Percentiles rank a stretch among this genome's conserved stretches.
These are phyloP conservation scores for Annulohypoxylon stygium DNA, from an alignment of 495 filamentous ascomycete species.

Conservation along the genomic window DNA sequence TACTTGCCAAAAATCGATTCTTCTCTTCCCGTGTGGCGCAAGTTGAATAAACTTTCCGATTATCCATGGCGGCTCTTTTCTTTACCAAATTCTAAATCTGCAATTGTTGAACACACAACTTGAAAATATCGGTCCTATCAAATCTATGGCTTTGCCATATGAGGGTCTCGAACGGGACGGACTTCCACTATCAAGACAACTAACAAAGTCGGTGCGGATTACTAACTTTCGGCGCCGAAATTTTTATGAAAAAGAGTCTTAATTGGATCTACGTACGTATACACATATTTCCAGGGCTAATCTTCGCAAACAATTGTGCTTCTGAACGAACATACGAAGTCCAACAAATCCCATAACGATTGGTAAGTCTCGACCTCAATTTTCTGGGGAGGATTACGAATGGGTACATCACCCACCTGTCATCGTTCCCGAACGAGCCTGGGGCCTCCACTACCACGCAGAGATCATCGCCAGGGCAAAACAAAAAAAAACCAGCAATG, in stretches of 20 bases:
- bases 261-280: constrained; percentile 21
- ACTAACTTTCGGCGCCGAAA: constrained; percentile 29
- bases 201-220: not conserved
- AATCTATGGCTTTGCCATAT: not conserved
- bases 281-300: not conserved
- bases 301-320: not conserved
- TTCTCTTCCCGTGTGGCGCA: not conserved
- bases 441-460: constrained; percentile 41
- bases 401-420: constrained; percentile 37
- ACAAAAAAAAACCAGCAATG: not conserved
- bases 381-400: constrained; percentile 37
- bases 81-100: not conserved
- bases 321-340: not conserved
- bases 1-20: constrained; percentile 5
- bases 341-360: too few species aligned
- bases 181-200: constrained; percentile 4
- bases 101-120: not conserved
- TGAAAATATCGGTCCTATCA: not conserved
- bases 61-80: constrained; percentile 2
- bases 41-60: constrained; percentile 9
- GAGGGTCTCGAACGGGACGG: not conserved
- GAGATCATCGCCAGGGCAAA: constrained; percentile 40
- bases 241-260: not conserved
- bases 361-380: constrained; percentile 30
- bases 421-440: constrained; percentile 40